A percentile compares a stretch with the other conserved stretches of the same genome.
phyloP scores from a whole-genome alignment of 2,329 filamentous ascomycete species.

The Neonectria sp. region DNA sequence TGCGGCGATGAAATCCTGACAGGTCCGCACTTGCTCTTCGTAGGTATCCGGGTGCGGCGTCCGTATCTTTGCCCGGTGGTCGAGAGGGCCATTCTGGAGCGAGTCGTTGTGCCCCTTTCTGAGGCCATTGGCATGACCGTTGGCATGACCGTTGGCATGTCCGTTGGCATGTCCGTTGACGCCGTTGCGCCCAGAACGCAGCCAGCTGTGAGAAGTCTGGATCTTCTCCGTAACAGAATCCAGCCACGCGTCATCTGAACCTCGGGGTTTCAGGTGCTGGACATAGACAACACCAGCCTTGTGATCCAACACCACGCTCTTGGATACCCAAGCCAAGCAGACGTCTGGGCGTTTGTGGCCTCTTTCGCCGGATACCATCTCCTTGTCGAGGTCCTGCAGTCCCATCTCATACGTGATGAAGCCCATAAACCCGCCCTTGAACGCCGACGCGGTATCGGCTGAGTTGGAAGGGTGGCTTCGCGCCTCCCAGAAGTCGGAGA shows the following conservation, averaged over 20 bases:
- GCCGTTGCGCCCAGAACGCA: constrained; percentile 10
- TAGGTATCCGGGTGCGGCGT: constrained; percentile 68
- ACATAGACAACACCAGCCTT: constrained; percentile 72
- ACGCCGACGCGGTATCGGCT: constrained; percentile 61
- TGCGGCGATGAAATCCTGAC: constrained; percentile 79
- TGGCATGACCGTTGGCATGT: constrained; percentile 24
- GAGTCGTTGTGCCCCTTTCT: not conserved
- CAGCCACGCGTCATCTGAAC: constrained; percentile 52
- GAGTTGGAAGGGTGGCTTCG: constrained; percentile 45
- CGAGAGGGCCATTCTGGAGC: not conserved
- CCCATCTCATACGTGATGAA: constrained; percentile 90
- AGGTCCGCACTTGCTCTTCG: constrained; percentile 75
- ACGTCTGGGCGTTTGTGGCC: constrained; percentile 74
- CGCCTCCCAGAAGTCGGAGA: constrained; percentile 61
- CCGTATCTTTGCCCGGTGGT: constrained; percentile 46
- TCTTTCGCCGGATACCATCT: constrained; percentile 44
- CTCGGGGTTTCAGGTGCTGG: constrained; percentile 62
- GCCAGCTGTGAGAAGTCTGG: constrained; percentile 51
- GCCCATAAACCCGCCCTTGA: constrained; percentile 88
- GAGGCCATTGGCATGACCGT: constrained; percentile 23
- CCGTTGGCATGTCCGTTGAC: constrained; percentile 22
- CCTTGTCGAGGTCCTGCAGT: constrained; percentile 59
- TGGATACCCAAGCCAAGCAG: constrained; percentile 82
- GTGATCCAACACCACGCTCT: constrained; percentile 85
- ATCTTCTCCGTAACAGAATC: constrained; percentile 50